Base-by-base conservation (phyloP, 2,329 filamentous ascomycete genomes). In the Furcasterigmium sp. region DNA sequence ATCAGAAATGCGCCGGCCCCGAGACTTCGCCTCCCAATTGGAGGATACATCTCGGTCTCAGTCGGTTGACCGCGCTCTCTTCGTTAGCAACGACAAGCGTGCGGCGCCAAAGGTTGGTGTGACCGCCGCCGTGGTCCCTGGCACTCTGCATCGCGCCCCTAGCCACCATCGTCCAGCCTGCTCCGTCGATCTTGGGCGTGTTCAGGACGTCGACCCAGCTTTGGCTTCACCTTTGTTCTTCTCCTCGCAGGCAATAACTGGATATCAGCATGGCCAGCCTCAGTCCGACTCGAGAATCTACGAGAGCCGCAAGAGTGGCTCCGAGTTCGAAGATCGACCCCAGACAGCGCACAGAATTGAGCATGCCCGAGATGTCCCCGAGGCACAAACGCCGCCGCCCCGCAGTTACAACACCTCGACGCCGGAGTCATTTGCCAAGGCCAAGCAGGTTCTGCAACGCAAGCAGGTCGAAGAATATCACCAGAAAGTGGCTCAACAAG, bases 1-100 rank as follows among this genome's bases (percentile, higher is more conserved):
- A 41, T 75, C 67, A 7, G 63, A 70, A 2, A 59, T 66, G 18
- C 63, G 69, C 18, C 6, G 38, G 20, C 9, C 26, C 38, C 19
- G 69, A 65, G 45, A 59, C 64, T 8, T 67, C 69, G 3, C 68
- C 72, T 23, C 54, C 65, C 21, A 52, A 5, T 41, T 51, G n/a
- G 75, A 78, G 32, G 72, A 76, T 28, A 61, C 64, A 18, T 68
- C 71, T 3, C 72, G 83, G 28, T 76, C 79, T 5, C 74, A 72
- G 25, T 87, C 84, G 0, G 78, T 80, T 7, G 84, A 89, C 46
- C 72, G 80, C 34, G 72, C 75, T 50, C 51, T 77, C 3, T 82
- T 84, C 41, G 68, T 70, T 18, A 79, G 69, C 41, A 65, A 71
- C 9, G 82, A 87, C 56, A 81, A 84, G 51, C 82, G 85, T 46